Percentiles rank a stretch among this genome's conserved stretches.
Conservation (phyloP, 352 stramenopile genomes). For the Aphanomyces stellatus region DNA sequence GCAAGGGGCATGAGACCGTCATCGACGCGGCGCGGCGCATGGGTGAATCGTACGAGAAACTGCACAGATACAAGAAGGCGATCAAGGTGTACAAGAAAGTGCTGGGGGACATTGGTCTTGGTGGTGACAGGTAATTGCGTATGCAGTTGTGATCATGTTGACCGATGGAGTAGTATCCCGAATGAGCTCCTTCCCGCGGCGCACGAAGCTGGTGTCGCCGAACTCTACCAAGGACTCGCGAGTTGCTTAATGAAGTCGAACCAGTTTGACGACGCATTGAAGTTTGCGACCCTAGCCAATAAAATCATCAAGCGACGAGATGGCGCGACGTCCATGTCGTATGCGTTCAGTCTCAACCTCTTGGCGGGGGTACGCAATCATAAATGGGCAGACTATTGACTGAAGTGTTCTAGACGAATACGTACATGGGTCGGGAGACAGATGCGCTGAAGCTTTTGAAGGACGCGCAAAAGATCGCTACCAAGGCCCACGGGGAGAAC, state of each 20-base stretch:
- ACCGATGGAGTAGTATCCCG: background rate
- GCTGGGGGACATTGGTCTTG: constrained; percentile 21
- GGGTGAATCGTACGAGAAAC: constrained; percentile 56
- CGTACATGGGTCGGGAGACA: constrained; percentile 48
- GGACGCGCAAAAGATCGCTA: constrained; percentile 57
- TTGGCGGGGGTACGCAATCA: constrained; percentile 42
- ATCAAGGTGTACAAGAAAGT: constrained; percentile 48
- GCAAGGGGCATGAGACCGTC: constrained; percentile 59
- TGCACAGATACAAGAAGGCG: constrained; percentile 43
- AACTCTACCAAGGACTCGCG: constrained; percentile 75
- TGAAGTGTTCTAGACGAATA: constrained; percentile 24
- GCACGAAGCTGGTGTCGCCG: constrained; percentile 36
- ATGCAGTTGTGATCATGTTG: background rate
- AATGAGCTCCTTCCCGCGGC: background rate
- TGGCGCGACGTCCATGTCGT: constrained; percentile 48
- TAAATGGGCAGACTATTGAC: background rate
- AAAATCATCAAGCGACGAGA: constrained; percentile 55
- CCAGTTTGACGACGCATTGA: constrained; percentile 33
- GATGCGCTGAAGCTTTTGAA: constrained; percentile 53
- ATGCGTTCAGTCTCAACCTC: constrained; percentile 78
- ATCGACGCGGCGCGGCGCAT: constrained; percentile 63
- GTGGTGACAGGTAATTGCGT: background rate
- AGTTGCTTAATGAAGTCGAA: constrained; percentile 33
- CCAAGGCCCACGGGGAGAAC: constrained; percentile 45
- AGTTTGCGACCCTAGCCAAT: constrained; percentile 34